Evolutionary conservation across 345 rosid species (phyloP).

Genomic region (Noccaea bulbosa): DNA sequence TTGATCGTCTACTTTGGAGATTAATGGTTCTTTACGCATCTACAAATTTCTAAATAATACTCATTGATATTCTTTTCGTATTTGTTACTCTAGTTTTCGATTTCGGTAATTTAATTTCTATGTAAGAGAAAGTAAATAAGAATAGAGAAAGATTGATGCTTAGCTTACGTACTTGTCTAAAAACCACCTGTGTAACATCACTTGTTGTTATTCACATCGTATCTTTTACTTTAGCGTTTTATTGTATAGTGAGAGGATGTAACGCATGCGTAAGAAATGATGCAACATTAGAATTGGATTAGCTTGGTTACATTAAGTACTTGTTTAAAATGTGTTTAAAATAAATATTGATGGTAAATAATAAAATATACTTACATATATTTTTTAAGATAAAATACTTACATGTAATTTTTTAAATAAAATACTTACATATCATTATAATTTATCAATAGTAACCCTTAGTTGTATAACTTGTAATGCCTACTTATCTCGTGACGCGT

Average conservation of each 20-base stretch:
- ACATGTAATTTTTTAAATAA: too few relatives aligned
- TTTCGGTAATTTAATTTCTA: neutral
- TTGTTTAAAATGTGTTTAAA: too few relatives aligned
- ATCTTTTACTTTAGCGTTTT: neutral
- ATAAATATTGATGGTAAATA: too few relatives aligned
- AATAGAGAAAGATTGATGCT: conserved; percentile 19
- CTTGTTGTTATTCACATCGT: neutral
- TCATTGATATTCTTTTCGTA: conserved; percentile 29
- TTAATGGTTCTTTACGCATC: conserved; percentile 30
- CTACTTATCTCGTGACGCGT: neutral
- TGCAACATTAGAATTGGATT: too few relatives aligned
- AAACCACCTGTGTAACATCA: neutral
- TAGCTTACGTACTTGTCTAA: conserved; percentile 14
- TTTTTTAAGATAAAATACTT: too few relatives aligned
- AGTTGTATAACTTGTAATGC: too few relatives aligned
- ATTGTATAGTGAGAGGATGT: too few relatives aligned
- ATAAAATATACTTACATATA: too few relatives aligned
- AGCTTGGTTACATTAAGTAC: too few relatives aligned
- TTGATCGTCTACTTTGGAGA: neutral
- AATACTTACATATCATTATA: too few relatives aligned
- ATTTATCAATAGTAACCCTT: too few relatives aligned
- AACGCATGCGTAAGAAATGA: too few relatives aligned
- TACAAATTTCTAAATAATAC: neutral
- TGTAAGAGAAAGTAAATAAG: neutral
- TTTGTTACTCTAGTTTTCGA: conserved; percentile 2